Evolutionary conservation across 306 rosid species (phyloP).

Genomic region (Boehmeria nivea): DNA sequence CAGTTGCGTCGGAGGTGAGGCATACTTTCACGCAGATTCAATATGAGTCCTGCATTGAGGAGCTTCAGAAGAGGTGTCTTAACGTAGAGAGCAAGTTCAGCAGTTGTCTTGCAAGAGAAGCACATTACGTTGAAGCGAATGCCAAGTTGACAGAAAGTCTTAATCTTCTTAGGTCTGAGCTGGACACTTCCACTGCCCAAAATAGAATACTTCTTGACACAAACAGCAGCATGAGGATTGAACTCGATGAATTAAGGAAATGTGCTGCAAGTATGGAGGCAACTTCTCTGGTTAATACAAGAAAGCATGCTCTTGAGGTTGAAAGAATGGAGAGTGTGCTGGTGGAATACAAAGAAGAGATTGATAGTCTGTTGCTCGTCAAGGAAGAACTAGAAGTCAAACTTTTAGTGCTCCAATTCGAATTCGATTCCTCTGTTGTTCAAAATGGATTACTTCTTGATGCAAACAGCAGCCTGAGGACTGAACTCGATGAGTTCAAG

Average conservation of each 20-base stretch:
- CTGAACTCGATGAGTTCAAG: conserved; percentile 43
- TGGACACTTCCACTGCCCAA: conserved; percentile 45
- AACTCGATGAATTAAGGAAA: conserved; percentile 44
- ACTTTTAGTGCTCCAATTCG: conserved; percentile 37
- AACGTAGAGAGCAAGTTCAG: conserved; percentile 44
- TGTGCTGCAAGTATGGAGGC: conserved; percentile 35
- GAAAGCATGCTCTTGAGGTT: conserved; percentile 40
- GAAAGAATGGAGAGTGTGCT: conserved; percentile 57
- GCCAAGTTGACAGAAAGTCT: conserved; percentile 49
- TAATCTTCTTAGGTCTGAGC: conserved; percentile 46
- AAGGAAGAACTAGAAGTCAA: conserved; percentile 75
- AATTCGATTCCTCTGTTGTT: conserved; percentile 38
- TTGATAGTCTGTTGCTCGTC: conserved; percentile 53
- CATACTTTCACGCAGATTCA: conserved; percentile 55
- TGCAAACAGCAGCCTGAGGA: conserved; percentile 31
- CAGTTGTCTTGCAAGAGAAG: conserved; percentile 47
- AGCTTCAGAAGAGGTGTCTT: conserved; percentile 46
- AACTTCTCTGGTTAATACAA: conserved; percentile 23
- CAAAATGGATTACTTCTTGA: conserved; percentile 50
- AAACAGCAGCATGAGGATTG: conserved; percentile 34
- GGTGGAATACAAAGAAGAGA: conserved; percentile 46
- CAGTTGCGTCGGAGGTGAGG: conserved; percentile 53
- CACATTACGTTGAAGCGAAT: conserved; percentile 55
- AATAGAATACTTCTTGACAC: conserved; percentile 46
- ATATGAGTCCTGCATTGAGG: conserved; percentile 43